phyloP scores from a whole-genome alignment of 805 yeast genomes.

The Metschnikowia borealis region DNA sequence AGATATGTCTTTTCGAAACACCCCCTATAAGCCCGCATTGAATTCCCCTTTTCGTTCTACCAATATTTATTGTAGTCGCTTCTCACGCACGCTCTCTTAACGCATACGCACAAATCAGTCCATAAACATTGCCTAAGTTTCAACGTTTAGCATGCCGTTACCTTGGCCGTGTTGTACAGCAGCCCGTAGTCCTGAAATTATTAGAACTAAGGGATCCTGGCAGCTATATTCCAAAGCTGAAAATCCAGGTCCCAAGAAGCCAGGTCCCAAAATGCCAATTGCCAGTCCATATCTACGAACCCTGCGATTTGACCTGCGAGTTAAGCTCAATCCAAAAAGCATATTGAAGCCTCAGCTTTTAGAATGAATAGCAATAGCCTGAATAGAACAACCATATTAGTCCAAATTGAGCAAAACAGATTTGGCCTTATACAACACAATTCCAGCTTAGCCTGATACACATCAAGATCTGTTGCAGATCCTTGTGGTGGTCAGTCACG shows the following conservation, averaged over 20 bases:
- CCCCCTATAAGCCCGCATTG: not conserved
- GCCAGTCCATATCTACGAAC: not conserved
- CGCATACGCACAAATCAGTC: conserved; percentile 4
- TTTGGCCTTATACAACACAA: no score
- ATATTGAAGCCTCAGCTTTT: not conserved
- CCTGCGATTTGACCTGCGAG: not conserved
- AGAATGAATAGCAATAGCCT: no score
- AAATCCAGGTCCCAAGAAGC: no score
- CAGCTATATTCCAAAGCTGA: no score
- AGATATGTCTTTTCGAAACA: not conserved
- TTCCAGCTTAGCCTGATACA: no score
- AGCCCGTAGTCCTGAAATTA: not conserved
- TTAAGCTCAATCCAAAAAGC: not conserved
- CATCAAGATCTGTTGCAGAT: not conserved
- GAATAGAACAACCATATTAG: no score
- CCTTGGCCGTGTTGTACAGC: not conserved
- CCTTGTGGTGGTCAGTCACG: not conserved
- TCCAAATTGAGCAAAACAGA: no score
- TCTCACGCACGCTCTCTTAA: not conserved
- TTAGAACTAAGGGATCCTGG: no score
- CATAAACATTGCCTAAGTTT: not conserved
- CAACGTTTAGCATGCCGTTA: not conserved
- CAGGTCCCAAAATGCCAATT: no score
- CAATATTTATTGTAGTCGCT: not conserved
- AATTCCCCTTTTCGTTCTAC: not conserved